These are phyloP conservation scores for Arabidopsis thaliana DNA, from an alignment of 345 rosid species.

Conservation along the genomic window TAIR10.1 NC_003074.8:7704501-7705000, in stretches of 20 bases:
- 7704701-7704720: constrained; percentile 72
- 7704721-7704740: constrained; percentile 73
- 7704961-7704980: constrained; percentile 34
- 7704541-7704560: constrained; percentile 87
- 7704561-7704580: constrained; percentile 83
- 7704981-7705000: constrained; percentile 27
- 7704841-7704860: constrained; percentile 33
- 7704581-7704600: constrained; percentile 88
- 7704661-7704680: constrained; percentile 45
- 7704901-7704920: constrained; percentile 30
- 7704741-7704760: constrained; percentile 47
- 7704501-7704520: constrained; percentile 79
- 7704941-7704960: constrained; percentile 30
- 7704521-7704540: constrained; percentile 77
- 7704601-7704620: constrained; percentile 71
- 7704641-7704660: constrained; percentile 67
- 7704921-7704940: constrained; percentile 37
- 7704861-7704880: constrained; percentile 14
- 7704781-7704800: constrained; percentile 42
- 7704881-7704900: constrained; percentile 43
- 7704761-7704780: constrained; percentile 34
- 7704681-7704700: constrained; percentile 72
- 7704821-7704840: constrained; percentile 30
- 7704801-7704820: constrained; percentile 39
- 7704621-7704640: constrained; percentile 83